Evolutionary conservation across 768 basidiomycete genomes (phyloP).

Genomic region (Chlorophyllum brunneum): DNA sequence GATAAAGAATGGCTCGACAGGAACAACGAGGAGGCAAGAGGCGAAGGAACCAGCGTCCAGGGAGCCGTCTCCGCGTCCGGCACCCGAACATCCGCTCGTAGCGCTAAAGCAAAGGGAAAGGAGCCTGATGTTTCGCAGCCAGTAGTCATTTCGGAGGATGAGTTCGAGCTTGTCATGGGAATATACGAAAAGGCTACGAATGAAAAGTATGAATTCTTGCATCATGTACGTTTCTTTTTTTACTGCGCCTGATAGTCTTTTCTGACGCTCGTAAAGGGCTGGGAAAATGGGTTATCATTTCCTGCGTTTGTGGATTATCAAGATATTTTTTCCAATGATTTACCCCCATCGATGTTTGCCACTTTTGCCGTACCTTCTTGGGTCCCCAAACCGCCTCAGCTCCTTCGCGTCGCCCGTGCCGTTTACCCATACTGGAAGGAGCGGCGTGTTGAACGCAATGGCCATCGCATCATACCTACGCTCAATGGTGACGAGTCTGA

Average conservation of each 20-base stretch:
- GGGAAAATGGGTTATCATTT: constrained; percentile 65
- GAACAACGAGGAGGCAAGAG: constrained; percentile 83
- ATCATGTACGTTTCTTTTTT: constrained; percentile 60
- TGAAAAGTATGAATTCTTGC: constrained; percentile 84
- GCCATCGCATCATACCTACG: constrained; percentile 80
- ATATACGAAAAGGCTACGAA: constrained; percentile 89
- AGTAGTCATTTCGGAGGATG: constrained; percentile 78
- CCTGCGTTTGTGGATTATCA: constrained; percentile 74
- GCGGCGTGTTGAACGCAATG: constrained; percentile 73
- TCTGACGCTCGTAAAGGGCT: constrained; percentile 36
- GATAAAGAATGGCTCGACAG: constrained; percentile 94
- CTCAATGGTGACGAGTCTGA: constrained; percentile 93
- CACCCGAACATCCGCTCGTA: constrained; percentile 56
- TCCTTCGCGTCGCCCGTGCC: constrained; percentile 66
- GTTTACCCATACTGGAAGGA: constrained; percentile 92
- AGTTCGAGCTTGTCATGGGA: constrained; percentile 95
- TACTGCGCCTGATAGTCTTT: neutral
- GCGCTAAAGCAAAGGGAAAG: constrained; percentile 81
- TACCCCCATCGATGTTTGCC: constrained; percentile 65
- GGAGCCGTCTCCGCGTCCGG: constrained; percentile 55
- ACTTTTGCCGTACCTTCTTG: constrained; percentile 62
- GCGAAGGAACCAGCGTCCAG: constrained; percentile 80
- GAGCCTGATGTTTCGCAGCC: constrained; percentile 68
- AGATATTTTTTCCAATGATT: constrained; percentile 55
- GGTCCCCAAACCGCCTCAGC: constrained; percentile 57